phyloP scores from a whole-genome alignment of 2,329 filamentous ascomycete species.

The Pseudogymnoascus sp. region DNA sequence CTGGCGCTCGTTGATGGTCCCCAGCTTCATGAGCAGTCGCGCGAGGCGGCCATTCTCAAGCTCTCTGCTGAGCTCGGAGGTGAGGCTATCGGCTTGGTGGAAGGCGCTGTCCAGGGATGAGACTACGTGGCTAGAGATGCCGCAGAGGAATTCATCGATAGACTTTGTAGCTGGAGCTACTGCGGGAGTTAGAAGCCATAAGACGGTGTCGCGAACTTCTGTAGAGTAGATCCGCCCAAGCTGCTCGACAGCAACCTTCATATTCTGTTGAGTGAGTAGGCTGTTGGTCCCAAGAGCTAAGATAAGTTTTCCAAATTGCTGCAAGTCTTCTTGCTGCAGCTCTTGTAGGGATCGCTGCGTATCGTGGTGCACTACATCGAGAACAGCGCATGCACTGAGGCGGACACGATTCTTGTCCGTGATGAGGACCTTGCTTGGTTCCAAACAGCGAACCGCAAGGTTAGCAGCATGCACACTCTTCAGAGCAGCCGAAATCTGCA shows the following conservation, averaged over 20 bases:
- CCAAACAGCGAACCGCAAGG: conserved; percentile 77
- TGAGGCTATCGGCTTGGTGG: conserved; percentile 70
- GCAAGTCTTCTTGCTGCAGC: conserved; percentile 79
- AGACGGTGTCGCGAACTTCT: conserved; percentile 69
- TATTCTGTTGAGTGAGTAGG: conserved; percentile 47
- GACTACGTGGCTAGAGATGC: conserved; percentile 70
- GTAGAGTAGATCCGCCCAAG: conserved; percentile 68
- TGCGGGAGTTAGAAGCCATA: conserved; percentile 69
- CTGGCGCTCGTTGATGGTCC: conserved; percentile 79
- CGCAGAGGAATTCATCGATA: conserved; percentile 70
- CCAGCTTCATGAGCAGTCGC: conserved; percentile 74
- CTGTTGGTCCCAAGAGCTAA: conserved; percentile 71
- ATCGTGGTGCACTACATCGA: conserved; percentile 84
- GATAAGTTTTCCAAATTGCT: conserved; percentile 75
- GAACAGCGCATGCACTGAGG: conserved; percentile 76
- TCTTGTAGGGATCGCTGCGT: conserved; percentile 59
- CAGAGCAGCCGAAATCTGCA: conserved; percentile 81
- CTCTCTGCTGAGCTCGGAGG: conserved; percentile 64
- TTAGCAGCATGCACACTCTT: conserved; percentile 75
- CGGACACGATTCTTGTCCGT: conserved; percentile 87
- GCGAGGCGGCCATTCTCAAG: conserved; percentile 84
- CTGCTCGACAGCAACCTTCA: conserved; percentile 65
- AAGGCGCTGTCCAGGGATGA: conserved; percentile 68
- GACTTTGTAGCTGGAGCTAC: conserved; percentile 53
- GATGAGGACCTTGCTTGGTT: conserved; percentile 79